Conservation (phyloP, 2,329 filamentous ascomycete species). For the Mycosphaerelloides madeirae region DNA sequence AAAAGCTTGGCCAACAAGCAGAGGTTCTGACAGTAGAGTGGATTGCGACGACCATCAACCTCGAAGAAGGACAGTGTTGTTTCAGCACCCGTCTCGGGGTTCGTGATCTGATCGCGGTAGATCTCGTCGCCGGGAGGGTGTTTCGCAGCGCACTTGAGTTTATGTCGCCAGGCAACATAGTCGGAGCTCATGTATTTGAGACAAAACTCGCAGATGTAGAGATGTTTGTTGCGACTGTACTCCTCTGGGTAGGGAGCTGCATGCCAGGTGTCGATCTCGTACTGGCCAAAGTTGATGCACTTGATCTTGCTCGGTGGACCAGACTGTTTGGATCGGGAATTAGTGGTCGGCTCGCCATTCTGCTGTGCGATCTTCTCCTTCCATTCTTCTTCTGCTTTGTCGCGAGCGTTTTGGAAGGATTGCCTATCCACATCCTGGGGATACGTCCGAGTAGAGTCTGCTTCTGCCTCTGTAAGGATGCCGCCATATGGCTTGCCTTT, state of each 20-base stretch:
- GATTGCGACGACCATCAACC: conserved; percentile 93
- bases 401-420: conserved; percentile 82
- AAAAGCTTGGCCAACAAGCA: conserved; percentile 95
- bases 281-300: conserved; percentile 95
- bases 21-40: conserved; percentile 97
- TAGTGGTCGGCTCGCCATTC: conserved; percentile 49
- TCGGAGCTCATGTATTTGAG: conserved; percentile 99
- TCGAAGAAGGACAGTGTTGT: conserved; percentile 74
- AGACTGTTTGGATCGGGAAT: conserved; percentile 58
- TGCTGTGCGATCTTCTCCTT: conserved; percentile 63
- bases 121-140: conserved; percentile 97
- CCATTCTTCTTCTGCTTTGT: conserved; percentile 90
- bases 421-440: conserved; percentile 75
- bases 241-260: conserved; percentile 97
- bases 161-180: conserved; percentile 96
- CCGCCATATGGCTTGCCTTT: conserved; percentile 95
- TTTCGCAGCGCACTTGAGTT: conserved; percentile 89
- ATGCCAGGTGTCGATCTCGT: conserved; percentile 99
- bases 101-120: conserved; percentile 79
- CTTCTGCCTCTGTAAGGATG: conserved; percentile 81
- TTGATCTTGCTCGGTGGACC: conserved; percentile 94
- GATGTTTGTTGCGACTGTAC: conserved; percentile 89
- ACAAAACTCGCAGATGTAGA: conserved; percentile 99
- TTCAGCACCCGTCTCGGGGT: conserved; percentile 31
- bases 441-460: conserved; percentile 84